Evolutionary conservation across 2,329 filamentous ascomycete species (phyloP), one percentile per base, ranked within the genome.

Genomic region (Penicillium sp.): DNA sequence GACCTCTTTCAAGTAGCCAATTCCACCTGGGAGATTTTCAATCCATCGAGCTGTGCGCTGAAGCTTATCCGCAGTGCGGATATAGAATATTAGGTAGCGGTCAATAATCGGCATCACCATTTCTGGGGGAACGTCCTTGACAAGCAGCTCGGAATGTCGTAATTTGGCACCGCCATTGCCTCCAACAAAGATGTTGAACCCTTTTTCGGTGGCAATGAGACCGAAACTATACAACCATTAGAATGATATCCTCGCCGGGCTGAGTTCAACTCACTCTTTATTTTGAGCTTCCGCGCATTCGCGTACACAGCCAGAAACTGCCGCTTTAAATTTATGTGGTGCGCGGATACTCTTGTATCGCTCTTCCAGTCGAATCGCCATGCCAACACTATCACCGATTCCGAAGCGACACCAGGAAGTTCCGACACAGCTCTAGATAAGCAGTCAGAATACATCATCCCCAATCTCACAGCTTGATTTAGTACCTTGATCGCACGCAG

Each of bases 231-330:
- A 3, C 2, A n/a, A 6, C 17, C 1, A 12, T 36, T 16, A 37
- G 25, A 6, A 8, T 13, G 10, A 18, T 2, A 9, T 6, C 11
- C 20, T 18, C 2, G 12, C 8, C 17, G 5, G 4, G 9, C 20
- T 8, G 6, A 18, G 16, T 4, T 17, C 4, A 22, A 65, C 77
- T 54, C 65, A 84, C 80, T 95, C 88, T 65, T 95, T 95, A 64
- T 82, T 90, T 57, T 93, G 88, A 1, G 88, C 88, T 64, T 95
- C 88, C 0, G 88, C 88, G 51, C 88, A 95, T 65, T 95, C 88
- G 37, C 88, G 75, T n/a, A 95, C 86, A 48, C 88, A 95, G 9
- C 88, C 88, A 37, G 83, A 89, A 0, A 95, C 87, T 38, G 85
- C 88, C 1, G 85, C 87, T 64, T 95, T 95, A 61, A 93, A 77